phyloP scores from a whole-genome alignment of 2,329 filamentous ascomycete species.

The Ceratocystis colombiana region DNA sequence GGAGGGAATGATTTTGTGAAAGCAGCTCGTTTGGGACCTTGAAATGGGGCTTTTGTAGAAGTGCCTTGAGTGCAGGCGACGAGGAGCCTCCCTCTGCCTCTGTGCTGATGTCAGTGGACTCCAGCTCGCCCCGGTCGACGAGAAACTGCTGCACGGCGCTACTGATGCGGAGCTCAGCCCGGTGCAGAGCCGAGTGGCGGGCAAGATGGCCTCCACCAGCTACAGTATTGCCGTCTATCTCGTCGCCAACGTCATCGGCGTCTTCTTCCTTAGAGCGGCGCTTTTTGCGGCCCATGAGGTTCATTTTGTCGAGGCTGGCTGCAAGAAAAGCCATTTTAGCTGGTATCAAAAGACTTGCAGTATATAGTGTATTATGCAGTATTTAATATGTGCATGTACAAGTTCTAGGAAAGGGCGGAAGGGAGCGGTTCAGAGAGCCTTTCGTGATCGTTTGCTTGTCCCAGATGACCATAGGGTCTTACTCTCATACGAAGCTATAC shows the following conservation, averaged over 20 bases:
- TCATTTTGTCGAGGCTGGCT: slow-evolving; percentile 24
- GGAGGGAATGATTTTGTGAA: slow-evolving; percentile 50
- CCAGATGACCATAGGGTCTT: not conserved
- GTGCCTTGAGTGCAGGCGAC: slow-evolving; percentile 38
- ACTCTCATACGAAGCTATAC: no score
- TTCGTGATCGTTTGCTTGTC: not conserved
- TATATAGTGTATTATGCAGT: not conserved
- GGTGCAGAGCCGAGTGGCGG: slow-evolving; percentile 39
- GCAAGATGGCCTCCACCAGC: slow-evolving; percentile 51
- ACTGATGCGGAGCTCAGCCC: slow-evolving; percentile 49
- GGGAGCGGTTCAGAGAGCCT: no score
- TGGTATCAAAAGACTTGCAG: not conserved
- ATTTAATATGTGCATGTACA: no score
- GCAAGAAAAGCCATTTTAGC: slow-evolving; percentile 26
- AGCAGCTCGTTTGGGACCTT: slow-evolving; percentile 45
- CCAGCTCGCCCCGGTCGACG: slow-evolving; percentile 42
- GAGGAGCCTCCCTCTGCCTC: slow-evolving; percentile 39
- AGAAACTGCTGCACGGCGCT: slow-evolving; percentile 48
- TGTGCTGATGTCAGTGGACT: slow-evolving; percentile 39
- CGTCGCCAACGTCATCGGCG: slow-evolving; percentile 45
- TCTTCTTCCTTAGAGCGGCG: slow-evolving; percentile 31
- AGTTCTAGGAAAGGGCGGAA: no score
- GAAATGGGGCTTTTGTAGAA: slow-evolving; percentile 50
- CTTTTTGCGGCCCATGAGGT: slow-evolving; percentile 18
- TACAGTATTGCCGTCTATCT: slow-evolving; percentile 41